Evolutionary conservation across 176 grass and related monocot genomes (phyloP), one percentile per base, ranked within the genome.

Genomic region (Lolium rigidum): DNA sequence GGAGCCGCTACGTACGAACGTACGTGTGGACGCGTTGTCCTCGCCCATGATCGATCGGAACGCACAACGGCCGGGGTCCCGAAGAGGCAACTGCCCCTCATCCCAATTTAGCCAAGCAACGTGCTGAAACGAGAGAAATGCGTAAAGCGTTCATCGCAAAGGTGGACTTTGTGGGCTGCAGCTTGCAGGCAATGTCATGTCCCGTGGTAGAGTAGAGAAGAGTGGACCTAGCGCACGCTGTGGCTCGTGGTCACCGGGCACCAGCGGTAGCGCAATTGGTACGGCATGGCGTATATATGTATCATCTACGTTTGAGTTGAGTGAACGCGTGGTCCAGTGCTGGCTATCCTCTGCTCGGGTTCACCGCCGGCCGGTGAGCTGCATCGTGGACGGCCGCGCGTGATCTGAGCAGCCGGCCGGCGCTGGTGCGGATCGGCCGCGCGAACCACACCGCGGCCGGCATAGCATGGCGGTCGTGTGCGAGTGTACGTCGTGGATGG

Each of bases 221-320:
- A 59, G 67, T 83, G 81, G 67, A 82, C 81, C 58, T 59, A 0
- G 41, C 44, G 43, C 5, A 17, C 25, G 44, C 43, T 1, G 46
- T 68, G 62, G 79, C 79, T 1, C 48, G 46, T 85, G 73, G 47
- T 77, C 83, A 43, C 47, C 47, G 54, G 8, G 52, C 37, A 49
- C 44, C 52, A 9, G 47, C 9, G 31, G 31, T 35, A 35, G 31
- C 3, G 31, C 31, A 35, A 35, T 35, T 35, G 31, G 31, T 35
- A 35, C 31, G 31, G 31, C 31, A 35, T 2, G 31, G 2, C 31
- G 31, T 2, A 35, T 56, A 20, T 39, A 44, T 56, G 31, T 39
- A 44, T 64, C 58, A 17, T 10, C 49, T 51, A 51, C 11, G 6
- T 20, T 20, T 2, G 12, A 28, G 20, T 13, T 20, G 65, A 18